Conservation (phyloP, 1,284 basidiomycete species). For the Rhizoctonia solani region DNA sequence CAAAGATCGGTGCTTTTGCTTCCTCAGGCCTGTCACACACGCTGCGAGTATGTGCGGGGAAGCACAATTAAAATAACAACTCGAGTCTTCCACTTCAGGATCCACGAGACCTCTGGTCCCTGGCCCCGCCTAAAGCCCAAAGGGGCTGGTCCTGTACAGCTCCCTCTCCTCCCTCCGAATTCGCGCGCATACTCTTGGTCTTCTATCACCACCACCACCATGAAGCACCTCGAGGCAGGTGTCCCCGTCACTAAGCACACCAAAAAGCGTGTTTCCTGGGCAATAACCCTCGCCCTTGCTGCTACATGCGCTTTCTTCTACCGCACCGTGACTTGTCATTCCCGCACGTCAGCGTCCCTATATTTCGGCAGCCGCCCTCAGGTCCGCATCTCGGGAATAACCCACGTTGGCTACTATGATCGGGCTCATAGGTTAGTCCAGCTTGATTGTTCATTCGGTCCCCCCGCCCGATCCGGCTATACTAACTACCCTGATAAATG, state of each 20-base stretch:
- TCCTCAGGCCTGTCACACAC: background rate
- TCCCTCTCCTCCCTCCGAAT: too few relatives aligned
- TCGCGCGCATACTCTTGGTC: too few relatives aligned
- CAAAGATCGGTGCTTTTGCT: background rate
- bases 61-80: too few relatives aligned
- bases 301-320: background rate
- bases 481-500: background rate
- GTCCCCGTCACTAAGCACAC: background rate
- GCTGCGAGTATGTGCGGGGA: background rate
- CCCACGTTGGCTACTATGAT: constrained; percentile 5
- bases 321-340: too few relatives aligned
- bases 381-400: constrained; percentile 5
- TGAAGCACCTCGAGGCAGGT: background rate
- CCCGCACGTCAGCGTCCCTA: background rate
- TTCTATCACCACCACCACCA: background rate
- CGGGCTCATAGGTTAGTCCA: constrained; percentile 1
- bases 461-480: too few relatives aligned
- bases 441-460: background rate
- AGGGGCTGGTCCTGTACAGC: background rate
- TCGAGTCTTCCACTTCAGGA: too few relatives aligned
- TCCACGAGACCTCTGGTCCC: too few relatives aligned
- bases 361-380: constrained; percentile 1
- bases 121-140: too few relatives aligned
- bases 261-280: background rate
- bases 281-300: background rate